phyloP scores from a whole-genome alignment of 495 filamentous ascomycete genomes.

The Aspergillus carlsbadensis region DNA sequence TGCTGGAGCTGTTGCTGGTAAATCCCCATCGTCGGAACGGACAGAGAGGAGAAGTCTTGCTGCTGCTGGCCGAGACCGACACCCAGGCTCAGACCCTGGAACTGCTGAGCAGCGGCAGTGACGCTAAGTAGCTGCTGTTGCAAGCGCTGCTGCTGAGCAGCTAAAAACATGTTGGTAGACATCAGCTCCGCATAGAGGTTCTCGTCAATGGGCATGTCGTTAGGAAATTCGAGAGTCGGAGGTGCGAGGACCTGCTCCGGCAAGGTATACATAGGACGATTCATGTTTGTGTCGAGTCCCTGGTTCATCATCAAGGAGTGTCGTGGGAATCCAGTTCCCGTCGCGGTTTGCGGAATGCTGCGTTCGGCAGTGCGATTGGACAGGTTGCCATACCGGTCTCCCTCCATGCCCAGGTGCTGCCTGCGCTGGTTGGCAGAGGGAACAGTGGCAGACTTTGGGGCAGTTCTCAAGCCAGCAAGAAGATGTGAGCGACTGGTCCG shows the following conservation, averaged over 20 bases:
- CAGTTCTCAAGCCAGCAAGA: slow-evolving; percentile 88
- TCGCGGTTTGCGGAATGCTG: slow-evolving; percentile 59
- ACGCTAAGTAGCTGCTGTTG: slow-evolving; percentile 61
- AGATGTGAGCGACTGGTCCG: slow-evolving; percentile 93
- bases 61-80: slow-evolving; percentile 41
- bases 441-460: slow-evolving; percentile 80
- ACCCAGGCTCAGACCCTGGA: slow-evolving; percentile 68
- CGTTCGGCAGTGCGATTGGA: slow-evolving; percentile 43
- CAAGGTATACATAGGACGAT: slow-evolving; percentile 62
- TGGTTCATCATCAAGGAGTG: slow-evolving; percentile 47
- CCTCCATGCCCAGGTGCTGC: slow-evolving; percentile 49
- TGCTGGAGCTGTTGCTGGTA: slow-evolving; percentile 72
- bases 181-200: slow-evolving; percentile 78
- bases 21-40: slow-evolving; percentile 49
- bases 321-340: slow-evolving; percentile 57
- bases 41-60: slow-evolving; percentile 27
- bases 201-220: slow-evolving; percentile 74
- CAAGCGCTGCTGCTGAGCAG: slow-evolving; percentile 83
- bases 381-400: slow-evolving; percentile 42
- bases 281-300: slow-evolving; percentile 34
- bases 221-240: slow-evolving; percentile 66
- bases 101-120: slow-evolving; percentile 67
- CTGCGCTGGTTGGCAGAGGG: slow-evolving; percentile 60
- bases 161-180: slow-evolving; percentile 80
- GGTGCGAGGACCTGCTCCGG: slow-evolving; percentile 87